Conservation (phyloP, 106 monocot genomes). For the Phalaenopsis equestris region DNA sequence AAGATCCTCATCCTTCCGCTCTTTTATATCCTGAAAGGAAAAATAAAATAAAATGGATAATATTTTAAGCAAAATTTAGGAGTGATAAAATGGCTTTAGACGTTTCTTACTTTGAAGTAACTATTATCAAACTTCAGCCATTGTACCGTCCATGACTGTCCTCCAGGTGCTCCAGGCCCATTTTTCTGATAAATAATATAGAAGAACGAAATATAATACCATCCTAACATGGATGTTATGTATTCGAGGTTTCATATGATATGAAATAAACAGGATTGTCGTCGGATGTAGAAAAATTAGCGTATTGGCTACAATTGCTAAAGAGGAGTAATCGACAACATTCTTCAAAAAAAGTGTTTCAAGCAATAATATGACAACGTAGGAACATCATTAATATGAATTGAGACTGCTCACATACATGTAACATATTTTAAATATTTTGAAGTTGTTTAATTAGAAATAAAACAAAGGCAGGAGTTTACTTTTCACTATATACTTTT, state of each 20-base stretch:
- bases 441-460: too few species aligned
- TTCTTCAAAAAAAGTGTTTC: background rate
- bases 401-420: too few species aligned
- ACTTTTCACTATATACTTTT: too few species aligned
- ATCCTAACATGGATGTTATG: background rate
- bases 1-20: slow-evolving; percentile 82
- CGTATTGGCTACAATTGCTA: background rate
- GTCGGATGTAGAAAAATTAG: background rate
- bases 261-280: background rate
- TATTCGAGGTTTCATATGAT: too few species aligned
- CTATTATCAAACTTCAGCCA: slow-evolving; percentile 99
- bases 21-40: slow-evolving; percentile 75
- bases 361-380: background rate
- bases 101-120: slow-evolving; percentile 70
- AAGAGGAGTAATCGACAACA: background rate
- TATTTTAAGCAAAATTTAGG: background rate
- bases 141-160: slow-evolving; percentile 96
- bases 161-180: slow-evolving; percentile 95
- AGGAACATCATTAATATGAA: background rate
- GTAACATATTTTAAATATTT: too few species aligned
- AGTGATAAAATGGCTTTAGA: too few species aligned
- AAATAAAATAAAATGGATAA: background rate
- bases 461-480: too few species aligned
- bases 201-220: background rate
- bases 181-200: slow-evolving; percentile 56